Percentiles rank a stretch among this genome's conserved stretches.
Conservation (phyloP, 176 grass and related monocot species). For the Saccharum officinarum region DNA sequence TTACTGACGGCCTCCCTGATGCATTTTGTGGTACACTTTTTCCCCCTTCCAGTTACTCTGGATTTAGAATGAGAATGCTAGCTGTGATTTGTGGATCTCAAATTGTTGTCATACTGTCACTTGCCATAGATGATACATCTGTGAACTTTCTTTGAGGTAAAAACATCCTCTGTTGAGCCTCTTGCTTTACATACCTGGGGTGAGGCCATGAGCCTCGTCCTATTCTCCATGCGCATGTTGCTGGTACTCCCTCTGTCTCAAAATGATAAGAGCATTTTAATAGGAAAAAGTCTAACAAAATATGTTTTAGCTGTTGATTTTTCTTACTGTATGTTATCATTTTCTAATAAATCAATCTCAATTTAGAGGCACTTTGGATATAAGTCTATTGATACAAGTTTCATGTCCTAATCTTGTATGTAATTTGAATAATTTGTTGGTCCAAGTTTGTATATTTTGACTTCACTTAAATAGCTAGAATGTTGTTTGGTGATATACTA, state of each 20-base stretch:
- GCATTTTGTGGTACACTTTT: slow-evolving; percentile 71
- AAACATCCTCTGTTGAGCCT: not conserved
- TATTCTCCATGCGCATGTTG: not conserved
- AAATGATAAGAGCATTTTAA: not conserved
- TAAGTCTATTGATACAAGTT: not conserved
- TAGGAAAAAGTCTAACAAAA: not conserved
- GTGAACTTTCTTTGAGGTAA: not conserved
- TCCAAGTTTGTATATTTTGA: not conserved
- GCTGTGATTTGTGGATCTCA: not conserved
- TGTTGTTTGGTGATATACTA: not conserved
- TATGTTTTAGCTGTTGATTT: not conserved
- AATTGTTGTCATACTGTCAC: not conserved
- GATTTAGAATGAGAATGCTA: not conserved
- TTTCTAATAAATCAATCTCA: not conserved
- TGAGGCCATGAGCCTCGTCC: not conserved
- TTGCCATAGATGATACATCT: not conserved
- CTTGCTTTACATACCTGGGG: not conserved
- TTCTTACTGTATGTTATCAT: not conserved
- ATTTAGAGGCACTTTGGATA: not conserved
- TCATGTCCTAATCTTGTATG: not conserved
- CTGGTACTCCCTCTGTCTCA: not conserved
- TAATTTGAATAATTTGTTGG: not conserved
- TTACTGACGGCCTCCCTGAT: slow-evolving; percentile 60
- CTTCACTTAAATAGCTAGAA: not conserved
- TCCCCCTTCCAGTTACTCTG: not conserved